Evolutionary conservation across 2,329 filamentous ascomycete species (phyloP), one percentile per base, ranked within the genome.

Genomic region (Graphiopsis chlorocephala): DNA sequence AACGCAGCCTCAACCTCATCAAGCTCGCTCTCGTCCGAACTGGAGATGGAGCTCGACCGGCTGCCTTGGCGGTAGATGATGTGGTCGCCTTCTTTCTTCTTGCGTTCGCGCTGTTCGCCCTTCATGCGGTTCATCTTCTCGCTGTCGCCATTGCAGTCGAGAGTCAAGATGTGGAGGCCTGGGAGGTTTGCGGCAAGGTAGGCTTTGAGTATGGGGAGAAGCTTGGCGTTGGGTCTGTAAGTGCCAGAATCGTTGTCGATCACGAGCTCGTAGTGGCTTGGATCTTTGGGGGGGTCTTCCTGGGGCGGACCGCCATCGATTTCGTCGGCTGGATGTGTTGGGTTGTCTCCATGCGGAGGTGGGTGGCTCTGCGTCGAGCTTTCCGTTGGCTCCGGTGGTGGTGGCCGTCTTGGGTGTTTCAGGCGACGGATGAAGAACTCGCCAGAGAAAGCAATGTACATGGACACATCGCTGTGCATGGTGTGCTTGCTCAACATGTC

Each of bases 201-300:
- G 12, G 81, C 73, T 61, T 89, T 87, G 1, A 98, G 82, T 0
- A 88, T 75, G 0, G 91, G 90, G 1, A 98, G 84, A 11, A 91
- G 83, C 12, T 88, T 84, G 64, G 90, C 90, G 73, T 96, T 92
- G 0, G 94, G 94, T 0, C 94, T 86, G 76, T 98, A 98, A 0
- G 94, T 98, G 12, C 94, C 94, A 63, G 89, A 92, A 77, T 97
- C 94, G 73, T 98, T 98, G 80, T 98, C 94, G 73, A 98, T 97
- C 68, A 95, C 82, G 10, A 98, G 85, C 75, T 96, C 90, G 76
- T 97, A 98, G 74, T 86, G 78, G 4, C 75, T 72, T 0, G 86
- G 86, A 61, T 88, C 84, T 6, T 75, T 82, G 4, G 83, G 82
- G 2, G 81, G 75, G 4, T 81, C 78, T 2, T 75, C 70, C 31